Conservation (phyloP, 2,329 filamentous ascomycete species). For the Xylaria sp. region DNA sequence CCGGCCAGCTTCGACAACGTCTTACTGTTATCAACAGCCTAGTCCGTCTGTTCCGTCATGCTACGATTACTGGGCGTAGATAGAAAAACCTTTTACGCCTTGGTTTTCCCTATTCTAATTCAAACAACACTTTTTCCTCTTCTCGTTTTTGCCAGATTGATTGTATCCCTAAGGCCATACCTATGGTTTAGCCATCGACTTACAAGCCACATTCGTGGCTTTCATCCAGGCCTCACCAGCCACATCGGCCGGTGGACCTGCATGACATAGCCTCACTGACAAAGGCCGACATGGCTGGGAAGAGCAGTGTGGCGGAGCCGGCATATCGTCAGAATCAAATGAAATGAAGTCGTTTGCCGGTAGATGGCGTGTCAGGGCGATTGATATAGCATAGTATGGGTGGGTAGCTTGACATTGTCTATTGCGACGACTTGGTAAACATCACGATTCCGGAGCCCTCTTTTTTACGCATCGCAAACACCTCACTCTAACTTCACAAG, state of each 20-base stretch:
- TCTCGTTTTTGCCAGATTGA: neutral
- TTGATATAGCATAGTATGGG: slow-evolving; percentile 21
- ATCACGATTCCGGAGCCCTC: neutral
- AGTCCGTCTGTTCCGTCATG: neutral
- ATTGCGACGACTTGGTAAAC: slow-evolving; percentile 8
- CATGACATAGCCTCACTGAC: slow-evolving; percentile 9
- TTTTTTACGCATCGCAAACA: neutral
- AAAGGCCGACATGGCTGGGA: neutral
- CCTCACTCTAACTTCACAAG: slow-evolving; percentile 5
- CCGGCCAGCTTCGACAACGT: neutral
- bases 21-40: neutral
- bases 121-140: neutral
- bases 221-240: slow-evolving; percentile 11
- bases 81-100: neutral
- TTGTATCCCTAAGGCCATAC: neutral
- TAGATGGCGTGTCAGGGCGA: neutral
- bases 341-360: slow-evolving; percentile 16
- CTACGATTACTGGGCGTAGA: neutral
- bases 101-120: neutral
- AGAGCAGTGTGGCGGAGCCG: slow-evolving; percentile 27
- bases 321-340: slow-evolving; percentile 16
- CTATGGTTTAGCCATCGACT: neutral
- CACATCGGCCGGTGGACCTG: slow-evolving; percentile 22
- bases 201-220: slow-evolving; percentile 16
- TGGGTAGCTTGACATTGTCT: neutral